Conservation (phyloP, 768 basidiomycete species). For the Suillus paluster region DNA sequence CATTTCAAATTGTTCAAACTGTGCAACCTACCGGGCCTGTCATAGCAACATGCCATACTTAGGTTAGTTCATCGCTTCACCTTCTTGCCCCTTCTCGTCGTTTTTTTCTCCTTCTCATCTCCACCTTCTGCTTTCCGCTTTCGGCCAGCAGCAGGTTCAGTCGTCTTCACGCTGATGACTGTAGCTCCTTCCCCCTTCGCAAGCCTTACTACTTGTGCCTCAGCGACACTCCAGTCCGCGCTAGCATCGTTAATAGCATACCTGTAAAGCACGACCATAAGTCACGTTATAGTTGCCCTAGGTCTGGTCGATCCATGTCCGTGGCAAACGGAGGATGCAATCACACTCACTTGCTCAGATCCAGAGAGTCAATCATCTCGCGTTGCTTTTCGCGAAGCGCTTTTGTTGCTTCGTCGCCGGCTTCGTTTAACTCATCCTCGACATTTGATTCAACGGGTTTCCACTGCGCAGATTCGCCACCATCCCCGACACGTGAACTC, state of each 20-base stretch:
- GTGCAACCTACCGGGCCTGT: too few relatives aligned
- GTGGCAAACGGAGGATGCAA: background rate
- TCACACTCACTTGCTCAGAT: slow-evolving; percentile 79
- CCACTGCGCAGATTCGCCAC: slow-evolving; percentile 34
- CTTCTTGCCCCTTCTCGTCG: slow-evolving; percentile 51
- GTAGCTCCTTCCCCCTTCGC: slow-evolving; percentile 58
- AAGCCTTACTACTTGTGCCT: slow-evolving; percentile 67
- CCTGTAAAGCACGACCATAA: slow-evolving; percentile 40
- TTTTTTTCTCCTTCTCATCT: slow-evolving; percentile 50
- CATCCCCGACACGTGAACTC: slow-evolving; percentile 13
- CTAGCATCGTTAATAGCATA: slow-evolving; percentile 74
- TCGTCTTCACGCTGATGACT: slow-evolving; percentile 75
- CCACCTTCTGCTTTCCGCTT: slow-evolving; percentile 63
- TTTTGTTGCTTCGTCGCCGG: slow-evolving; percentile 67
- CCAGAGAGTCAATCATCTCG: slow-evolving; percentile 86
- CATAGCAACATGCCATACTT: background rate
- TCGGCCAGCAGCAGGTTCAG: slow-evolving; percentile 40
- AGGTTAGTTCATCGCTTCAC: slow-evolving; percentile 31
- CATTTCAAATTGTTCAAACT: background rate
- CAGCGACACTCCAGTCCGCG: slow-evolving; percentile 77
- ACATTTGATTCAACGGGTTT: slow-evolving; percentile 51
- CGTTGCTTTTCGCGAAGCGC: slow-evolving; percentile 71
- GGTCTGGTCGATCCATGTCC: slow-evolving; percentile 13
- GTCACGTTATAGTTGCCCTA: slow-evolving; percentile 20
- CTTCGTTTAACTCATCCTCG: slow-evolving; percentile 75